Conservation (phyloP, 1,139 yeast species). For the Candida tropicalis region DNA sequence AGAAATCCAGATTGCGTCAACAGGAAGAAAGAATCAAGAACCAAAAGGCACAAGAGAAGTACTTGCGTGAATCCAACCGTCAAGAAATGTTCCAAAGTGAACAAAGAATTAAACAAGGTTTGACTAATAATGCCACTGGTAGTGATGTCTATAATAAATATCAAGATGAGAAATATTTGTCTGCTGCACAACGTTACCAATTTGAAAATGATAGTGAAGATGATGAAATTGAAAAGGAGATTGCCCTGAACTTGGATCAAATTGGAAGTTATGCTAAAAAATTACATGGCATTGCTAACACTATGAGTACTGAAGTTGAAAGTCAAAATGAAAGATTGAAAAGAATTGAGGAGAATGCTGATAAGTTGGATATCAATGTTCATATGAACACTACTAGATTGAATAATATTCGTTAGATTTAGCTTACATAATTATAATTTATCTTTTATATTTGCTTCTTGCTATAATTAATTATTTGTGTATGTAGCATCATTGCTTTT, state of each 20-base stretch:
- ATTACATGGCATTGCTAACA: conserved; percentile 46
- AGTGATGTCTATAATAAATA: conserved; percentile 50
- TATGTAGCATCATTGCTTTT: too few relatives aligned
- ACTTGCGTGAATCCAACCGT: conserved; percentile 44
- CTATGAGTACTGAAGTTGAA: conserved; percentile 52
- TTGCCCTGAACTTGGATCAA: conserved; percentile 55
- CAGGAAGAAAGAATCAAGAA: conserved; percentile 71
- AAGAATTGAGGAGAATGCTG: conserved; percentile 58
- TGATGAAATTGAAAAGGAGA: conserved; percentile 61
- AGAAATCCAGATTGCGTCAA: conserved; percentile 72
- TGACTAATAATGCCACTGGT: conserved; percentile 39
- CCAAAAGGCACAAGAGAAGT: conserved; percentile 66
- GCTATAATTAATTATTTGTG: too few relatives aligned
- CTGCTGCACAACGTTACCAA: conserved; percentile 51
- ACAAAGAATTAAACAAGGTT: conserved; percentile 47
- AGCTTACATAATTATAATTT: too few relatives aligned
- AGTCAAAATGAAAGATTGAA: conserved; percentile 52
- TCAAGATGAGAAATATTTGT: conserved; percentile 49
- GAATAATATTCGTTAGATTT: conserved; percentile 39
- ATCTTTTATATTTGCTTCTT: too few relatives aligned
- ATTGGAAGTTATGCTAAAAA: conserved; percentile 48
- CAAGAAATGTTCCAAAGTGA: conserved; percentile 49
- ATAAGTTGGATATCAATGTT: conserved; percentile 56
- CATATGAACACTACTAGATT: conserved; percentile 51
- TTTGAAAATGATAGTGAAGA: conserved; percentile 60